Base-by-base conservation (phyloP, 2,329 filamentous ascomycete species). In the Hymenoscyphus infarciens region DNA sequence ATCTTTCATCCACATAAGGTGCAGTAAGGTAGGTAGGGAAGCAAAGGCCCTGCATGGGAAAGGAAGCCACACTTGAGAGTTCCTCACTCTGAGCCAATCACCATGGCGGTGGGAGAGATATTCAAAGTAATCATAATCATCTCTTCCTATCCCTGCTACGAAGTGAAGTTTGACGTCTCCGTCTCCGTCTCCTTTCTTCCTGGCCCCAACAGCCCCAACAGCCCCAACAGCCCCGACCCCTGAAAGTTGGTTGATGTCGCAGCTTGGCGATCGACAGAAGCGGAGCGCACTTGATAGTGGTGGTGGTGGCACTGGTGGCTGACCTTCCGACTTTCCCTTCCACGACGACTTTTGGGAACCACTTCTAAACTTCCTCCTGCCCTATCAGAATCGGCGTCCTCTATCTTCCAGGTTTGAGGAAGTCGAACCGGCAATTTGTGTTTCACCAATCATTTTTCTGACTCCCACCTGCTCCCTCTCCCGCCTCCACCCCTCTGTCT, bases 181-280 rank as follows among this genome's bases (percentile, higher is more conserved):
- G n/a, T 27, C 4, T 2, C 2, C 45, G n/a, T 11, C 45, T 52
- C 45, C 45, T 22, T 22, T 52, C 19, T 22, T 22, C 19, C 19
- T 52, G 8, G 8, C 11, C 4, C n/a, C n/a, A n/a, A n/a, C n/a
- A n/a, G n/a, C n/a, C n/a, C n/a, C n/a, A n/a, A n/a, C n/a, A n/a
- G n/a, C n/a, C n/a, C n/a, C n/a, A n/a, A n/a, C n/a, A n/a, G n/a
- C n/a, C n/a, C 22, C 16, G 16, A 45, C 16, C 16, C n/a, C 39
- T 19, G 39, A 38, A 5, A 11, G n/a, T 45, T 45, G 16, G 39
- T 19, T n/a, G 39, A n/a, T 52, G 45, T 52, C 19, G n/a, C 45
- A 52, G 45, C 45, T 52, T 52, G 45, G 45, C 45, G 45, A 52
- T 52, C 45, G 45, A 22, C 45, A 52, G 45, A 13, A 52, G 45